phyloP scores from a whole-genome alignment of 2,329 filamentous ascomycete species.

The Alternaria novae-zelandiae region DNA sequence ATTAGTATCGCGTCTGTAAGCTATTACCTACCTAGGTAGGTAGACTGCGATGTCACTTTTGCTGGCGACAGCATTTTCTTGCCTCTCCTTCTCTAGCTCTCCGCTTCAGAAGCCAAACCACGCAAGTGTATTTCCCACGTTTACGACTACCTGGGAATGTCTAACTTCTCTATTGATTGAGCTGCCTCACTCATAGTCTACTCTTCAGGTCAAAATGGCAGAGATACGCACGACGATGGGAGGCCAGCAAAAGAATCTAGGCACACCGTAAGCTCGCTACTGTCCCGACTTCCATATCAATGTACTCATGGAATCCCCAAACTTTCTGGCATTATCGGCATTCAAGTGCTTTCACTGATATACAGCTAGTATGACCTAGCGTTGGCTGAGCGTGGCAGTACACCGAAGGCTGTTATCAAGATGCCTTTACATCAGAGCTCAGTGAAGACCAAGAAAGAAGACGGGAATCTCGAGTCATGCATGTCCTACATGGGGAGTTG shows the following conservation, averaged over 20 bases:
- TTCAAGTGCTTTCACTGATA: not conserved
- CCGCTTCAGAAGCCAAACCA: not conserved
- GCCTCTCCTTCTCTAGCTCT: not conserved
- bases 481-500: not conserved
- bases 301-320: not conserved
- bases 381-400: not conserved
- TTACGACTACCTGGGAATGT: not conserved
- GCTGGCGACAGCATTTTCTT: not conserved
- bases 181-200: not conserved
- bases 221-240: not conserved
- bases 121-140: not conserved
- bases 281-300: not conserved
- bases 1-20: not conserved
- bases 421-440: not conserved
- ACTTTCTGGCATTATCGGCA: not conserved
- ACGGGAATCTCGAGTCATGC: not conserved
- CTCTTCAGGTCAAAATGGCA: not conserved
- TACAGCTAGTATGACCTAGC: not conserved
- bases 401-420: not conserved
- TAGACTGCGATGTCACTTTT: not conserved
- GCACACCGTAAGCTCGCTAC: not conserved
- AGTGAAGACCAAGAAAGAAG: not conserved
- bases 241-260: not conserved
- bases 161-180: not conserved
- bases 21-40: not conserved